Evolutionary conservation across 306 rosid species (phyloP), one percentile per base, ranked within the genome.

Genomic region (Acmispon strigosus): DNA sequence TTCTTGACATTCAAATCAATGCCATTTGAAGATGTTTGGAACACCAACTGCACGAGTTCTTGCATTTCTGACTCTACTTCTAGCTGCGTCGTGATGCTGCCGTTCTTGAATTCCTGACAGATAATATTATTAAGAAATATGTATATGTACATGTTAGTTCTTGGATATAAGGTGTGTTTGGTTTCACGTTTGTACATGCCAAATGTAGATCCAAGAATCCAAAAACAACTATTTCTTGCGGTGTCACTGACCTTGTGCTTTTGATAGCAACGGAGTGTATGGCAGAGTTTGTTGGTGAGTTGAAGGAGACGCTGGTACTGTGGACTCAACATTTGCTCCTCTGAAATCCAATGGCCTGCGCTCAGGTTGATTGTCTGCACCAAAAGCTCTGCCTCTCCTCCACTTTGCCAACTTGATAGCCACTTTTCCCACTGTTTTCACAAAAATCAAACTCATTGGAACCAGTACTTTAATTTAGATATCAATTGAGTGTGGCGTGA

Each of bases 11-110:
- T 75, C 15, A 85, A 85, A 63, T 86, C 85, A 8, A 82, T 57
- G 49, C 8, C 88, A 54, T 9, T 69, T 2, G 84, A 60, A 44
- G 84, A 75, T 9, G 81, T 82, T 71, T 81, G 80, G 27, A 87
- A 77, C 80, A 88, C 37, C 37, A 88, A 13, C 61, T 86, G 76
- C 60, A 63, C 81, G 4, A 95, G 89, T 61, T 86, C 89, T 75
- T 88, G 89, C 93, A 95, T 89, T 70, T 86, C 37, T 43, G 84
- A 81, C 55, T 91, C 97, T 72, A 55, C 81, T 73, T 81, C 93
- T 14, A 54, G 37, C 27, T 1, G 13, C 37, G n/a, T 79, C 41
- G 9, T 43, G 67, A 15, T 34, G 27, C 54, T 37, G 6, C 42
- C 54, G 10, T 68, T 80, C 17, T 79, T 43, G 0, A 12, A 10